These are phyloP conservation scores for Fragaria iinumae DNA, from an alignment of 306 rosid species.

Conservation along the genomic window DNA sequence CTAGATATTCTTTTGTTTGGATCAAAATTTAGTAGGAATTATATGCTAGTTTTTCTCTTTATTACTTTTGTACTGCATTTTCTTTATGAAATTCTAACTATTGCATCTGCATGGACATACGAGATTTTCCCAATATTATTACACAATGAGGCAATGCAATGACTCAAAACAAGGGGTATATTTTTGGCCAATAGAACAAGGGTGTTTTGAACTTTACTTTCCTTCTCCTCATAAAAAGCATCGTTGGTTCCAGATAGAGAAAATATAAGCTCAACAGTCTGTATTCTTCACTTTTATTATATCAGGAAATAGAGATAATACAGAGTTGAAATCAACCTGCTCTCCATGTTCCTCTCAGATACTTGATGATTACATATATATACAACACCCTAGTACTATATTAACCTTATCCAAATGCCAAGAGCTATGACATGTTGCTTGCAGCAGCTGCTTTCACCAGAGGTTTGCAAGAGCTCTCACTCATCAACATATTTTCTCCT, in stretches of 20 bases:
- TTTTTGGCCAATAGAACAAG: too few relatives aligned
- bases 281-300: neutral
- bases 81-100: neutral
- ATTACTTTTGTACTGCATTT: neutral
- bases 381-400: neutral
- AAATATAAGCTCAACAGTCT: too few relatives aligned
- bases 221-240: too few relatives aligned
- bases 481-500: constrained; percentile 38
- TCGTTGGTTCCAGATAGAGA: neutral
- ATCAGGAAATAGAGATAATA: constrained; percentile 18
- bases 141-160: too few relatives aligned
- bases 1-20: neutral
- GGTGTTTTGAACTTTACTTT: too few relatives aligned
- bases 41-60: too few relatives aligned
- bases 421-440: neutral
- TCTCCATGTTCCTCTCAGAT: constrained; percentile 28
- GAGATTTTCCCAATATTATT: too few relatives aligned
- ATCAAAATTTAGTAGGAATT: neutral
- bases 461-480: constrained; percentile 78
- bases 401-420: neutral
- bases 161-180: too few relatives aligned
- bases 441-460: constrained; percentile 50
- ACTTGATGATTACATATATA: constrained; percentile 27
- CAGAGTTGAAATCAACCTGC: constrained; percentile 16
- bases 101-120: too few relatives aligned